These are phyloP conservation scores for Funneliformis caledonium DNA, from an alignment of 371 early-diverging fungal species.

Conservation along the genomic window DNA sequence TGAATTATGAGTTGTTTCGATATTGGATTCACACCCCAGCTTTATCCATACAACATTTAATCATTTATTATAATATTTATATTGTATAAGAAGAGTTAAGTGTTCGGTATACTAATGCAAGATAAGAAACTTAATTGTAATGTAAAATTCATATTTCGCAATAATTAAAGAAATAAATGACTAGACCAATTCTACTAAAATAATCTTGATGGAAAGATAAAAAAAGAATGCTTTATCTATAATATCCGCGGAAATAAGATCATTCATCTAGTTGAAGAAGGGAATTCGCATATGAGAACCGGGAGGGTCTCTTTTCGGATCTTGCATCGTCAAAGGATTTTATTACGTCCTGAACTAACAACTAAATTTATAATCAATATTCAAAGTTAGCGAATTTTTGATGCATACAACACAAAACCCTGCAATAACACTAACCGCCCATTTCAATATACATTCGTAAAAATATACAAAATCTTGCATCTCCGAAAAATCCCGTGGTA, in stretches of 20 bases:
- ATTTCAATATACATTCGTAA: slow-evolving; percentile 27
- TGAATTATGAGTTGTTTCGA: no score
- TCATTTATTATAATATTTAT: no score
- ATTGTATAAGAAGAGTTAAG: no score
- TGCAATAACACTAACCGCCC: slow-evolving; percentile 14
- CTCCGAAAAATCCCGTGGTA: slow-evolving; percentile 23
- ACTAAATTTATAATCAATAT: slow-evolving; percentile 8
- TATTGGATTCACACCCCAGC: no score
- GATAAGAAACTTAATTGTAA: no score
- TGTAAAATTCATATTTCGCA: no score
- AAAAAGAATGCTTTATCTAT: neutral
- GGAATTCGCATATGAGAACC: slow-evolving; percentile 26
- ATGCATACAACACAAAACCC: neutral
- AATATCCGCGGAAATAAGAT: slow-evolving; percentile 4
- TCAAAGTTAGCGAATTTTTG: neutral
- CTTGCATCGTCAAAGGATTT: slow-evolving; percentile 39
- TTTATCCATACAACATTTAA: no score
- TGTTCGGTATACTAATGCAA: no score
- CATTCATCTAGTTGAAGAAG: slow-evolving; percentile 28
- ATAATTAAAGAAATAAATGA: no score
- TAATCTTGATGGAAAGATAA: neutral
- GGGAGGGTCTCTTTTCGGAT: slow-evolving; percentile 34
- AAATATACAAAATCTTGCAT: slow-evolving; percentile 30
- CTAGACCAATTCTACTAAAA: neutral
- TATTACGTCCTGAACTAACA: slow-evolving; percentile 36